A percentile compares a stretch with the other conserved stretches of the same genome.
Conservation (phyloP, 129 eudicot species). For the Deinandra increscens region DNA sequence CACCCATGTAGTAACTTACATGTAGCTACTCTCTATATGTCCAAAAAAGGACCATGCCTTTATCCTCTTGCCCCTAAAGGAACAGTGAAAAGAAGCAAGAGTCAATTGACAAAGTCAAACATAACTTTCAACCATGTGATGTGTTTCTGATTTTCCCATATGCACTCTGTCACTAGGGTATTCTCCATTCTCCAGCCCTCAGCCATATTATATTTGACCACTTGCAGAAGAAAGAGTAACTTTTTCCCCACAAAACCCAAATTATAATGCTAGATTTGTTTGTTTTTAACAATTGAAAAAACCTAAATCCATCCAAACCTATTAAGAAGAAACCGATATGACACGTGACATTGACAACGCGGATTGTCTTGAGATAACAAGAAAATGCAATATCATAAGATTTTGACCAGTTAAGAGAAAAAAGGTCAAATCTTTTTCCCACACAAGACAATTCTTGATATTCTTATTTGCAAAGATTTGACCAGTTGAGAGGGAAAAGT, state of each 20-base stretch:
- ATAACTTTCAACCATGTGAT: slow-evolving; percentile 39
- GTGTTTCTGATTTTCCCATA: slow-evolving; percentile 31
- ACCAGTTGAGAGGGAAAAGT: slow-evolving; percentile 21
- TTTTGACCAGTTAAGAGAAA: slow-evolving; percentile 9
- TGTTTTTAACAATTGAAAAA: not conserved
- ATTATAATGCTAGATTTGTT: not conserved
- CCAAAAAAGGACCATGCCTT: slow-evolving; percentile 41
- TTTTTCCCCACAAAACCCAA: not conserved
- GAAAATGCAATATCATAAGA: slow-evolving; percentile 1
- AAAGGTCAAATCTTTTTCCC: slow-evolving; percentile 31
- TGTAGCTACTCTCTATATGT: slow-evolving; percentile 26
- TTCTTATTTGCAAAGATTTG: slow-evolving; percentile 27
- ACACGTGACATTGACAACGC: not conserved
- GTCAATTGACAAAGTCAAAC: slow-evolving; percentile 41
- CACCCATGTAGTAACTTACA: slow-evolving; percentile 26
- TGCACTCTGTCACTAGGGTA: slow-evolving; percentile 24
- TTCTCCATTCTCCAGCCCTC: slow-evolving; percentile 18
- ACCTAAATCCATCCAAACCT: not conserved
- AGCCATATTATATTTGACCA: slow-evolving; percentile 18
- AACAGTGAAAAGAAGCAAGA: slow-evolving; percentile 22
- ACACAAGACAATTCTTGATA: slow-evolving; percentile 32
- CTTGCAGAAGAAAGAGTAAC: not conserved
- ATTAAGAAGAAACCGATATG: not conserved
- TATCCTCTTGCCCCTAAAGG: slow-evolving; percentile 29
- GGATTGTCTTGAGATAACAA: not conserved